Percentiles rank a stretch among this genome's conserved stretches.
These are phyloP conservation scores for Brassica juncea DNA, from an alignment of 345 rosid species.

Conservation along the genomic window DNA sequence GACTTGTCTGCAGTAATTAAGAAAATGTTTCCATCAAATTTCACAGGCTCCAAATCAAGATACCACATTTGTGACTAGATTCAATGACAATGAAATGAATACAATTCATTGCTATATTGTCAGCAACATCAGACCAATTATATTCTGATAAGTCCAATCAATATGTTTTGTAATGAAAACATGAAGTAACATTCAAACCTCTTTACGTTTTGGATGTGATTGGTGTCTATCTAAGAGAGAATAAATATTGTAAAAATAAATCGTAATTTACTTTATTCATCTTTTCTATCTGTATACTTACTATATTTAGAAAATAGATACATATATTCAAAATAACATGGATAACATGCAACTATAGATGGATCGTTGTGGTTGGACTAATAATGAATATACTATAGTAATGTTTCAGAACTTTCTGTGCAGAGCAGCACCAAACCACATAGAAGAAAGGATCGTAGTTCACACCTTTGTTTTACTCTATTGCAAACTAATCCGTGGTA, in stretches of 20 bases:
- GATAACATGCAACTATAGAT: neutral
- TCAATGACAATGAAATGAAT: neutral
- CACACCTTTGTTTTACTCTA: conserved; percentile 33
- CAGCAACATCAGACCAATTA: neutral
- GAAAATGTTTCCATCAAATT: conserved; percentile 3
- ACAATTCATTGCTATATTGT: neutral
- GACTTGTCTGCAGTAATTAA: conserved; percentile 13
- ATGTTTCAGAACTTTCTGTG: conserved; percentile 24
- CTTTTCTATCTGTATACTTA: neutral
- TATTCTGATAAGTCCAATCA: neutral
- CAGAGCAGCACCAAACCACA: conserved; percentile 30
- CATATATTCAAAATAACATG: neutral
- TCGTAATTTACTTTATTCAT: too few relatives aligned
- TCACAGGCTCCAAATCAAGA: conserved; percentile 18
- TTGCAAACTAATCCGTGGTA: conserved; percentile 29
- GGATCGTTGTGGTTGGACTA: neutral
- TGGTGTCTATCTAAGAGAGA: neutral
- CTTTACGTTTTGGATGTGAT: neutral
- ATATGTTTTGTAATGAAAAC: neutral
- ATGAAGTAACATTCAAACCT: neutral
- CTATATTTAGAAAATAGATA: neutral
- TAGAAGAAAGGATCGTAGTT: conserved; percentile 25
- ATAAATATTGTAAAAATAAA: neutral
- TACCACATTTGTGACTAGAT: neutral
- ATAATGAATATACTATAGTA: neutral